Evolutionary conservation across 495 filamentous ascomycete genomes (phyloP).

Genomic region (Annulohypoxylon moriforme): DNA sequence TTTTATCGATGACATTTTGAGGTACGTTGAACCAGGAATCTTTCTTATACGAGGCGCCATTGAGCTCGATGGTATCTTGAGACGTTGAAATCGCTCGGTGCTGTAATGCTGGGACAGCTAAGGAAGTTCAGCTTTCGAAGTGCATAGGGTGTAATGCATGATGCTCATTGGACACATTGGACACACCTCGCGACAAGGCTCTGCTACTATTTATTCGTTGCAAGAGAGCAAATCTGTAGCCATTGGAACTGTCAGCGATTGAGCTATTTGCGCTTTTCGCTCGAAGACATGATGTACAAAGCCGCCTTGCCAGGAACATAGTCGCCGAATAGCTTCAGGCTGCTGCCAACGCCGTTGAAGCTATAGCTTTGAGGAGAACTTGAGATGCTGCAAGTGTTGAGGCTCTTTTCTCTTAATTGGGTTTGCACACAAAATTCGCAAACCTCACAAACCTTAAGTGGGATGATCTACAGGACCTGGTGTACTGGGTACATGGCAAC

Average conservation of each 20-base stretch:
- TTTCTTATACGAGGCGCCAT: slow-evolving; percentile 69
- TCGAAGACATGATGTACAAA: slow-evolving; percentile 33
- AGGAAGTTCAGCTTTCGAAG: slow-evolving; percentile 2
- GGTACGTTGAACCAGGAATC: slow-evolving; percentile 92
- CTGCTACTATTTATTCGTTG: slow-evolving; percentile 24
- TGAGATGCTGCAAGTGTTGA: not conserved
- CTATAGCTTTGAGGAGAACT: not conserved
- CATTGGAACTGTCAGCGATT: slow-evolving; percentile 7
- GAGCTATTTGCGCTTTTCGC: slow-evolving; percentile 19
- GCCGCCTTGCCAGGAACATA: slow-evolving; percentile 46
- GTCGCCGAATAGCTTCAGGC: slow-evolving; percentile 20
- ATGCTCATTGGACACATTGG: slow-evolving; percentile 10
- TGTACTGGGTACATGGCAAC: slow-evolving; percentile 9
- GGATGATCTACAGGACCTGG: slow-evolving; percentile 19
- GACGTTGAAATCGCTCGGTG: slow-evolving; percentile 22
- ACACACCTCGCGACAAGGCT: slow-evolving; percentile 33
- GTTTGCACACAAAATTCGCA: not conserved
- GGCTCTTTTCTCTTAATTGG: not conserved
- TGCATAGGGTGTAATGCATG: not conserved
- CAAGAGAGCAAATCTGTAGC: slow-evolving; percentile 5
- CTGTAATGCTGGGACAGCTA: slow-evolving; percentile 26
- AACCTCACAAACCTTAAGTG: not conserved
- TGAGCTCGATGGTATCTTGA: slow-evolving; percentile 64
- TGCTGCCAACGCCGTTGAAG: slow-evolving; percentile 1
- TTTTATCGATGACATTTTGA: slow-evolving; percentile 74